Base-by-base conservation (phyloP, 129 eudicot genomes). In the Sambucus nigra region DNA sequence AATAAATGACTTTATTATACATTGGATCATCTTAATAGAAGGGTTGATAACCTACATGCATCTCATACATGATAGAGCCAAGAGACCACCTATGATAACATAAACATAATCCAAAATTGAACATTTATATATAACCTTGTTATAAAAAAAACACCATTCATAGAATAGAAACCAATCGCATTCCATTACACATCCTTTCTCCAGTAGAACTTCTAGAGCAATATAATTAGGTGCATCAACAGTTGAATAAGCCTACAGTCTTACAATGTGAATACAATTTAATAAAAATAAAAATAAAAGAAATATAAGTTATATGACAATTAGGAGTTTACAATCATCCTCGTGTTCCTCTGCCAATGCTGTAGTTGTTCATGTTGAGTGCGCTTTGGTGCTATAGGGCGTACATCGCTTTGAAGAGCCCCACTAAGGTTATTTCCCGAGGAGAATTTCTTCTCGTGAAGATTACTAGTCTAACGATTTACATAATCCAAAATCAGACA, bases 191-290 rank as follows among this genome's bases (percentile, higher is more conserved):
- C 85, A 91, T 63, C 98, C 98, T 71, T 81, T 89, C 76, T 89
- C 85, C 69, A 89, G 80, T 60, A 89, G 66, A 47, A 89, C 98
- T 74, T 89, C 98, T 41, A 95, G 97, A 63, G 98, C 98, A 60
- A 89, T 89, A 70, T 89, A 89, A 70, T 91, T 95, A 71, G 98
- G 98, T 42, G 98, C 85, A 16, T 95, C 98, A 64, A 91, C 98
- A 49, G 98, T 91, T 14, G 98, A 91, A 75, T 91, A 91, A 44
- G 98, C 98, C 98, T 91, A 51, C 59, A 83, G 9, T 48, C 56
- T 60, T 59, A 61, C 41, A 64, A 26, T 41, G 49, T 19, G 16
- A 12, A 29, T 49, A 26, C 49, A 16, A 24, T 33, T 44, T 58
- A 67, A 4, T 13, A 7, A 51, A 35, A 35, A 7, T 7, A 3